Evolutionary conservation across 2,329 filamentous ascomycete genomes (phyloP).

Genomic region (Achaetomium macrosporum): DNA sequence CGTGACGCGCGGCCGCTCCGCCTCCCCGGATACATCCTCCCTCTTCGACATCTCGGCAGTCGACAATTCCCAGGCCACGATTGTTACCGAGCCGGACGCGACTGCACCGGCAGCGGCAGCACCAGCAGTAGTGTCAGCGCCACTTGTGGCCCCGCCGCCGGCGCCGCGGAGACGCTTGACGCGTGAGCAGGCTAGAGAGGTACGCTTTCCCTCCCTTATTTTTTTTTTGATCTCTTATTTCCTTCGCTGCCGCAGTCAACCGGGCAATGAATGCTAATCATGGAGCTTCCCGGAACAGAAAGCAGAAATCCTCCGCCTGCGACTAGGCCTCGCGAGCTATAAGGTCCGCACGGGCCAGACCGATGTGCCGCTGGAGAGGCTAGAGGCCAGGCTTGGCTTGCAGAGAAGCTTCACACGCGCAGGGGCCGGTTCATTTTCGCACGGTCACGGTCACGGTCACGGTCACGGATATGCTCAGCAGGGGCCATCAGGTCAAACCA

Average conservation of each 20-base stretch:
- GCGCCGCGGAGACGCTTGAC: conserved; percentile 31
- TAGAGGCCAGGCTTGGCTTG: conserved; percentile 39
- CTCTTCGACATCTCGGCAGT: conserved; percentile 44
- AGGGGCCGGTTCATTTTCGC: not conserved
- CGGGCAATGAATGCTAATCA: not conserved
- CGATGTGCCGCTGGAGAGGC: conserved; percentile 55
- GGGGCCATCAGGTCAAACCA: too few relatives aligned
- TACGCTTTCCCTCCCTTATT: conserved; percentile 26
- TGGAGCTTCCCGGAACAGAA: conserved; percentile 38
- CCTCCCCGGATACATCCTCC: conserved; percentile 41
- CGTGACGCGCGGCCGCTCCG: conserved; percentile 12
- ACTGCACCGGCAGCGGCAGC: not conserved
- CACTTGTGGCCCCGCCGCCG: not conserved
- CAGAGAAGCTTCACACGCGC: not conserved
- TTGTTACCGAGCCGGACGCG: conserved; percentile 44
- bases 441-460: not conserved
- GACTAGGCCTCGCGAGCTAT: conserved; percentile 67
- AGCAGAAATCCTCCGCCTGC: conserved; percentile 59
- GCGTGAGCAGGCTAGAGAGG: conserved; percentile 49
- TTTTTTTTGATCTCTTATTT: not conserved
- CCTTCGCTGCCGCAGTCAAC: not conserved
- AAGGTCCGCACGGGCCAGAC: conserved; percentile 70
- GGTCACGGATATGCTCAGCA: too few relatives aligned
- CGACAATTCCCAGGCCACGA: conserved; percentile 45
- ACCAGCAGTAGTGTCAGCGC: not conserved